Evolutionary conservation across 2,329 filamentous ascomycete species (phyloP), one percentile per base, ranked within the genome.

Genomic region (Cercospora sp.): DNA sequence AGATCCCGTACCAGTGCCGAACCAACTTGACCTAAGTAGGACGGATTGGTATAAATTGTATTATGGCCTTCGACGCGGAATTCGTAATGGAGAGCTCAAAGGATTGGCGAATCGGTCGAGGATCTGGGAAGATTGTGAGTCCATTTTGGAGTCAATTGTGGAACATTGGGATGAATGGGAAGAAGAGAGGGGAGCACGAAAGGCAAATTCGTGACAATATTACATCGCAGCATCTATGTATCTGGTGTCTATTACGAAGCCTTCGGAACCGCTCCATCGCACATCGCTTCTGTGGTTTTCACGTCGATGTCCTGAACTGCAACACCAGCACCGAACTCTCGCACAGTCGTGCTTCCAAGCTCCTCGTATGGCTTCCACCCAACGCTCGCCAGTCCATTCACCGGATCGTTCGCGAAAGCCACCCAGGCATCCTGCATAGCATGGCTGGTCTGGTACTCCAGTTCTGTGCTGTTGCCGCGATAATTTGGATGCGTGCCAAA

Each of bases 401-500:
- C 51, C 13, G 79, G 78, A 71, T 80, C 73, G n/a, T 70, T 73
- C 9, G 78, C 79, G 74, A 80, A 81, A 1, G 75, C 68, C 3
- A 74, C 75, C 75, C 76, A 80, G 8, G 78, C 77, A 51, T 74
- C 73, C 59, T 73, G 71, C 70, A 79, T 73, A 12, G 77, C 72
- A 64, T 75, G 67, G 61, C 77, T 78, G 1, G 80, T 76, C 58
- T 72, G 64, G 3, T 70, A 69, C 57, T 77, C 74, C 53, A 75
- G 59, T 2, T 63, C 55, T 18, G 74, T 74, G 10, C 73, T 73
- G 1, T 57, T 28, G 1, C 73, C 74, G 9, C 74, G 58, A 63
- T 69, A 76, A 59, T 77, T 68, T n/a, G 66, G 66, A 65, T 81
- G 79, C 1, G 81, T 82, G 2, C 80, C 81, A 70, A 82, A 80